Conservation (phyloP, 2,329 filamentous ascomycete species). For the Fusarium sp. region DNA sequence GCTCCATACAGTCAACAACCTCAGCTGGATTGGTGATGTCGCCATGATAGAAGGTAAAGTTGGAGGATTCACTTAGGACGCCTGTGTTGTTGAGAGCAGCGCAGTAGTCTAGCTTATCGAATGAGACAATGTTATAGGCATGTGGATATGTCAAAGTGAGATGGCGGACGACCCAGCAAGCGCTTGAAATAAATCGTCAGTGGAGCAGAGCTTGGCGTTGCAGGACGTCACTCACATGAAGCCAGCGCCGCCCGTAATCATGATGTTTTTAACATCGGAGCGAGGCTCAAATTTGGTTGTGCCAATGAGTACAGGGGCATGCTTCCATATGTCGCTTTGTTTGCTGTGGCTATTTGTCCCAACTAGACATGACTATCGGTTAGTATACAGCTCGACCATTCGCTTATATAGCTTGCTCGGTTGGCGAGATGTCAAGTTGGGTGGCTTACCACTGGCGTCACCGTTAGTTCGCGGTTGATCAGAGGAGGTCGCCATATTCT, state of each 20-base stretch:
- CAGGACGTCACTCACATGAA: slow-evolving; percentile 73
- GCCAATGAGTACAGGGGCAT: slow-evolving; percentile 75
- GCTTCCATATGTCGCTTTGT: slow-evolving; percentile 73
- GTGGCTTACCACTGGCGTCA: slow-evolving; percentile 18
- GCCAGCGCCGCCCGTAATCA: slow-evolving; percentile 84
- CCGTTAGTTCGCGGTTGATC: slow-evolving; percentile 19
- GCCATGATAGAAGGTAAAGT: slow-evolving; percentile 83
- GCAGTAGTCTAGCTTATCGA: slow-evolving; percentile 88
- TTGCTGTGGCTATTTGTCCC: slow-evolving; percentile 35
- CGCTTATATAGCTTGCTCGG: background rate
- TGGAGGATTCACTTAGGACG: slow-evolving; percentile 70
- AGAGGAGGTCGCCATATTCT: slow-evolving; percentile 28
- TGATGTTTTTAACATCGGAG: slow-evolving; percentile 78
- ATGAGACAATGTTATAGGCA: slow-evolving; percentile 81
- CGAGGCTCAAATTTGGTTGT: slow-evolving; percentile 76
- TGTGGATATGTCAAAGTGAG: slow-evolving; percentile 76
- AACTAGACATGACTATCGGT: background rate
- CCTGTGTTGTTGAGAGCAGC: slow-evolving; percentile 82
- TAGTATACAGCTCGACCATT: background rate
- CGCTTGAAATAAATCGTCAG: slow-evolving; percentile 58
- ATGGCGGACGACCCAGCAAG: slow-evolving; percentile 85
- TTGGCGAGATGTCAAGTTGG: background rate
- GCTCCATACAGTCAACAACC: slow-evolving; percentile 75
- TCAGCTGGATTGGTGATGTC: slow-evolving; percentile 77
- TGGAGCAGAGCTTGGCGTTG: slow-evolving; percentile 18